Base-by-base conservation (phyloP, 257 asterid genomes). In the Nicotiana obtusifolia region DNA sequence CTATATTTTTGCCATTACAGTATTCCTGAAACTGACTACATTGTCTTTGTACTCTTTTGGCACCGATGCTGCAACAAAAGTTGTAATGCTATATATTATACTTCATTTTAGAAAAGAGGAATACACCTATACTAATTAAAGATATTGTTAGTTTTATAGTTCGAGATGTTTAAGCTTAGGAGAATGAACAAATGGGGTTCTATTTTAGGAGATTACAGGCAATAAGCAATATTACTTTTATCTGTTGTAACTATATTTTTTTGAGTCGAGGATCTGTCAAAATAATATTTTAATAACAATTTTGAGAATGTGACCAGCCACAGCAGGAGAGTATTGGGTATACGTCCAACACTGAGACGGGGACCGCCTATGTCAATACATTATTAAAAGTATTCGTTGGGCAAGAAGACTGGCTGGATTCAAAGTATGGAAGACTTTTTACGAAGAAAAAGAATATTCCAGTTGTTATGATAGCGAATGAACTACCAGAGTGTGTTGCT, bases 1-100 rank as follows among this genome's bases (percentile, higher is more conserved):
- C 92, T 67, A 85, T 76, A 86, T 91, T 89, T 57, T 80, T 86
- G 16, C 85, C 86, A 20, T 87, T 86, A 89, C 97, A 91, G 84
- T 89, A 90, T 53, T 91, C 95, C 81, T 91, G 97, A 81, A 94
- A 93, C 20, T 85, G 85, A 22, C 95, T 87, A 84, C 97, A 91
- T 81, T 90, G 92, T 66, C 20, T 87, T 87, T 90, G 88, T 1
- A 94, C 94, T 82, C 84, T 93, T 77, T 83, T 91, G 33, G 97
- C 98, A 11, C 98, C 98, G 83, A 94, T 94, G 86, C 98, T 94
- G 86, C 89, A 89, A 61, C 8, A 73, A 47, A 73, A 47, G 14
- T 73, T 44, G 9, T 73, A 24, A 47, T 47, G 4, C 47, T 73
- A 73, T 2, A 47, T 3, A 3, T 41, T 20, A 1, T 20, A 69